Percentiles rank a stretch among this genome's conserved stretches.
Conservation (phyloP, 2,329 filamentous ascomycete genomes). For the Colletotrichum coccodes region DNA sequence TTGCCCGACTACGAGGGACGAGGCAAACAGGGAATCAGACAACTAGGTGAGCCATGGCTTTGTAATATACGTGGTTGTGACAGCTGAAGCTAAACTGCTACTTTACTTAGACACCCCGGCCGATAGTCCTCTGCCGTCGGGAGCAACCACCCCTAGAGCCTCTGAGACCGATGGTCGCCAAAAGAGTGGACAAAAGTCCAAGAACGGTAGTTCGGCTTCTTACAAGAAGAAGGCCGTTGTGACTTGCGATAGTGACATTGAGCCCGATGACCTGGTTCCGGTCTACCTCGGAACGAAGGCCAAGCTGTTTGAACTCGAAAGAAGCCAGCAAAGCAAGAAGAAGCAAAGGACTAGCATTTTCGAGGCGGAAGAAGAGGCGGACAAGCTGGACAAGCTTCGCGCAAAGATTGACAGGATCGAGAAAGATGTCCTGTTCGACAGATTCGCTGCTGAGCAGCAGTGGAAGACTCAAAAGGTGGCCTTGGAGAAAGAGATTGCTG, state of each 20-base stretch:
- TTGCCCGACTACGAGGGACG: conserved; percentile 76
- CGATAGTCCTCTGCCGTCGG: conserved; percentile 61
- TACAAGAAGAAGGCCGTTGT: conserved; percentile 55
- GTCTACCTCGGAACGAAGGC: conserved; percentile 81
- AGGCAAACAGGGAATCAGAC: conserved; percentile 48
- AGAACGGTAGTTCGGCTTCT: conserved; percentile 32
- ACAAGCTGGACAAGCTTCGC: conserved; percentile 72
- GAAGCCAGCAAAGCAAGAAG: conserved; percentile 55
- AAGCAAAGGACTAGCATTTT: conserved; percentile 49
- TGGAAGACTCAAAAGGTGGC: conserved; percentile 71
- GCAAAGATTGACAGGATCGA: conserved; percentile 82
- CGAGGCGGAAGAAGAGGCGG: conserved; percentile 53
- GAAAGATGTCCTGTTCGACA: conserved; percentile 80
- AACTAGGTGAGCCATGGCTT: conserved; percentile 41
- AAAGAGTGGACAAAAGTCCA: conserved; percentile 17
- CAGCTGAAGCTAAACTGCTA: neutral
- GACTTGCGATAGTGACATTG: conserved; percentile 75
- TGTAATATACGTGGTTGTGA: neutral
- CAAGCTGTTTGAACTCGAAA: conserved; percentile 71
- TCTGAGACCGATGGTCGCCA: conserved; percentile 41
- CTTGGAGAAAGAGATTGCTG: conserved; percentile 70
- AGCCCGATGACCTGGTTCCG: conserved; percentile 79
- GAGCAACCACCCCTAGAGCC: conserved; percentile 59
- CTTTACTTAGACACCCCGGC: conserved; percentile 54
- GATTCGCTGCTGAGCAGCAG: conserved; percentile 68